These are phyloP conservation scores for Dothiorella sarmentorum DNA, from an alignment of 2,329 filamentous ascomycete species.

Conservation along the genomic window DNA sequence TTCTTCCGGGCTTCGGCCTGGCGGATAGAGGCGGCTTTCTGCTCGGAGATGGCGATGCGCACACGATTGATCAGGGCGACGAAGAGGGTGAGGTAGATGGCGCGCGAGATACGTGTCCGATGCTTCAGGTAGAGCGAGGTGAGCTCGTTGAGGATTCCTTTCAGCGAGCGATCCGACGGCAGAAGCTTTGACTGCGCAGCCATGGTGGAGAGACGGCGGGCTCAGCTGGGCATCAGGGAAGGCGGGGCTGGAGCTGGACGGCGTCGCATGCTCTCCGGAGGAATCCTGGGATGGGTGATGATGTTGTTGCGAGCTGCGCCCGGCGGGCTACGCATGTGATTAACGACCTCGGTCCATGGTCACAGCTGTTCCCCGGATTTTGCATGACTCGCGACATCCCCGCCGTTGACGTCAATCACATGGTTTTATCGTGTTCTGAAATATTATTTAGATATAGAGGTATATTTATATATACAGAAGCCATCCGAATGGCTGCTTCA, in stretches of 20 bases:
- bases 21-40: conserved; percentile 76
- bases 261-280: conserved; percentile 16
- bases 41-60: conserved; percentile 85
- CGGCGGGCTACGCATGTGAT: conserved; percentile 15
- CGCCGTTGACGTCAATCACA: conserved; percentile 10
- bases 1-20: conserved; percentile 60
- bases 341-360: conserved; percentile 12
- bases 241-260: background rate
- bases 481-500: no score
- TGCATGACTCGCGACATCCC: conserved; percentile 15
- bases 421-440: no score
- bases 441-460: no score
- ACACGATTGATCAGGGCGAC: conserved; percentile 65
- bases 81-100: conserved; percentile 42
- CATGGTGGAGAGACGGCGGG: conserved; percentile 27
- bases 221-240: conserved; percentile 13
- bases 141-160: conserved; percentile 36
- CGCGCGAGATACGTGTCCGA: conserved; percentile 41
- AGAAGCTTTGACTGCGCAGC: conserved; percentile 40
- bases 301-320: conserved; percentile 12
- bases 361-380: conserved; percentile 16
- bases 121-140: conserved; percentile 37
- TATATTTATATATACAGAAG: no score
- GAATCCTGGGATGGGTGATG: conserved; percentile 2
- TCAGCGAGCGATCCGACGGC: conserved; percentile 33